Evolutionary conservation across 768 basidiomycete genomes (phyloP), one percentile per base, ranked within the genome.

Genomic region (Agrocybe praecox): DNA sequence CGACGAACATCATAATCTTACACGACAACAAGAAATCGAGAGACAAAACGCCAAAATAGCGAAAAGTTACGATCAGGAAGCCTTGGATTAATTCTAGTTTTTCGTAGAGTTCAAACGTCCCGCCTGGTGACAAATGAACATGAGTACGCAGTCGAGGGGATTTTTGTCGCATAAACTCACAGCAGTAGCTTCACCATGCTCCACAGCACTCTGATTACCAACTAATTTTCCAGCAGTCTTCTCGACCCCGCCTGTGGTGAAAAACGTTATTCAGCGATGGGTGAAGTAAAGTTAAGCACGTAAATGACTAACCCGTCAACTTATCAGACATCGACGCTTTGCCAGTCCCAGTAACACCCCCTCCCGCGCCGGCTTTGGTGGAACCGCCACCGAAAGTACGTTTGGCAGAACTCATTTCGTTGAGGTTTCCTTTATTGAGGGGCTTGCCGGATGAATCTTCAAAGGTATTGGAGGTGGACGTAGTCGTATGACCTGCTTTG

Each of bases 171-270:
- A 22, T 42, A 3, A 32, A 52, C 49, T 17, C 52, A 55, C 49
- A 40, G 44, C 34, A 14, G 14, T 53, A 36, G 22, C 51, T 24
- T 24, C 46, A 2, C 60, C 59, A 7, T 55, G 52, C 10, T 43
- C 55, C 34, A 40, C 29, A 8, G 47, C 59, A 6, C 51, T 53
- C 24, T 52, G 45, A 18, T 47, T 64, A 26, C 48, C 46, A 1
- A 53, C 55, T 24, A 32, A 49, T 33, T 61, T 54, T 7, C 44
- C 56, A 14, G 48, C 52, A 17, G 42, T 58, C 46, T 58, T 58
- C 36, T 58, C 51, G 2, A 46, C 46, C 2, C 34, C 51, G 19
- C 56, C 56, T 57, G 32, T 33, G 22, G 33, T 14, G 42, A 40
- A 14, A 40, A 40, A 5, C 5, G 14, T 6, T 29, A 9, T 40